Percentiles rank a stretch among this genome's conserved stretches.
phyloP scores from a whole-genome alignment of 805 yeast species.

The Wickerhamomyces sydowiorum region DNA sequence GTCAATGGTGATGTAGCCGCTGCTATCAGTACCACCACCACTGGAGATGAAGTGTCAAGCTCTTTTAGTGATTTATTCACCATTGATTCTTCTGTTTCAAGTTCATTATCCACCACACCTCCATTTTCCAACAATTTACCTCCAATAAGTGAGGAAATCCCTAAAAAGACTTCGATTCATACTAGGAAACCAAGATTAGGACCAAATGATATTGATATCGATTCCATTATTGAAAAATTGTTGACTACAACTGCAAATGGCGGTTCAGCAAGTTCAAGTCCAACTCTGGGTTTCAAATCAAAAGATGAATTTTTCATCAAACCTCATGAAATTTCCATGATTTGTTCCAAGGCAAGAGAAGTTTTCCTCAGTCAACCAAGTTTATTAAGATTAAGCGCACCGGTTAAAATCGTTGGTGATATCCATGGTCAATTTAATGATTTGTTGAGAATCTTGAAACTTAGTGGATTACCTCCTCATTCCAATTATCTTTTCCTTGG shows the following conservation, averaged over 20 bases:
- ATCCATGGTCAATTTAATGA: constrained; percentile 97
- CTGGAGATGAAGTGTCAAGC: constrained; percentile 16
- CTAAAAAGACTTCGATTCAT: background rate
- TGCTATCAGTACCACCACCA: background rate
- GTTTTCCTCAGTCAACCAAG: constrained; percentile 88
- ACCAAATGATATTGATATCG: constrained; percentile 41
- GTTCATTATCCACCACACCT: constrained; percentile 20
- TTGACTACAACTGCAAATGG: constrained; percentile 25
- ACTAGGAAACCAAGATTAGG: constrained; percentile 2
- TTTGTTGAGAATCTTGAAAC: constrained; percentile 81
- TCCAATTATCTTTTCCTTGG: constrained; percentile 91
- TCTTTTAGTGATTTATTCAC: constrained; percentile 25
- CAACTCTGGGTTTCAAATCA: constrained; percentile 1
- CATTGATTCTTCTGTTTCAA: constrained; percentile 14
- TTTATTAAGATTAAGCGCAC: constrained; percentile 70
- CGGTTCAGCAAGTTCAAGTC: constrained; percentile 10
- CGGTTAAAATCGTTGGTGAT: constrained; percentile 84
- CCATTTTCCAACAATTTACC: constrained; percentile 13
- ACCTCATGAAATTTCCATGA: constrained; percentile 62
- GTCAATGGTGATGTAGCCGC: constrained; percentile 4
- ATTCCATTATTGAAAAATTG: constrained; percentile 56
- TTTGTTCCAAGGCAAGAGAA: constrained; percentile 85
- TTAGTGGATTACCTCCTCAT: constrained; percentile 96
- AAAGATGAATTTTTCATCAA: constrained; percentile 16
- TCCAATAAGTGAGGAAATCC: constrained; percentile 19